Percentiles rank a stretch among this genome's conserved stretches.
Conservation (phyloP, 495 filamentous ascomycete genomes). For the Penicillium crystallinum region DNA sequence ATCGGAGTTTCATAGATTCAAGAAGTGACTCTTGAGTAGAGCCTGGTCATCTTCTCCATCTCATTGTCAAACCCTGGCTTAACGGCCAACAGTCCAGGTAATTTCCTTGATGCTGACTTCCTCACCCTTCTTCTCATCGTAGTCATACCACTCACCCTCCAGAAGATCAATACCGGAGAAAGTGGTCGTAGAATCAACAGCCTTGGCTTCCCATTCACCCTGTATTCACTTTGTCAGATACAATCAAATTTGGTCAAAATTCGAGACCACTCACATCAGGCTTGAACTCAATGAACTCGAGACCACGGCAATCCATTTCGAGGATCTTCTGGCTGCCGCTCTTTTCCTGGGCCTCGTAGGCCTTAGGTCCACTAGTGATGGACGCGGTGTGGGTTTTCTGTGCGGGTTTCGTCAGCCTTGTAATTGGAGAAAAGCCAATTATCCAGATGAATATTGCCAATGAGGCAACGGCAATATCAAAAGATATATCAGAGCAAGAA, state of each 20-base stretch:
- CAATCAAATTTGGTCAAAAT: neutral
- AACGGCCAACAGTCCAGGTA: slow-evolving; percentile 71
- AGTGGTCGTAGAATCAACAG: slow-evolving; percentile 67
- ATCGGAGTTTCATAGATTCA: neutral
- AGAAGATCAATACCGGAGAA: slow-evolving; percentile 75
- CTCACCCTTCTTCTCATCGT: slow-evolving; percentile 73
- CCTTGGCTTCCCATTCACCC: slow-evolving; percentile 87
- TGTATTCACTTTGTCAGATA: slow-evolving; percentile 21
- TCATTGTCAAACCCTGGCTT: neutral
- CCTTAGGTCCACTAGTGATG: slow-evolving; percentile 64
- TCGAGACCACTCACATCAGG: slow-evolving; percentile 58
- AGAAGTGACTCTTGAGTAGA: neutral
- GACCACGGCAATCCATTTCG: slow-evolving; percentile 85
- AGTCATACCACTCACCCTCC: slow-evolving; percentile 89
- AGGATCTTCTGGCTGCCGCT: slow-evolving; percentile 71
- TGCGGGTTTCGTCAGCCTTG: neutral
- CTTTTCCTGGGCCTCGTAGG: slow-evolving; percentile 58
- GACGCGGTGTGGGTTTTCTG: slow-evolving; percentile 63
- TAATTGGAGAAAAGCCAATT: neutral
- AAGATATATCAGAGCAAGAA: neutral
- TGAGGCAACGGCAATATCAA: neutral
- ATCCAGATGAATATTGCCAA: neutral
- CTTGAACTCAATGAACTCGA: slow-evolving; percentile 88
- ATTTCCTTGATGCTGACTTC: slow-evolving; percentile 90
- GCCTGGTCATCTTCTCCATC: neutral